Evolutionary conservation across 1,284 basidiomycete genomes (phyloP), one percentile per base, ranked within the genome.

Genomic region (Takashimella koratensis): DNA sequence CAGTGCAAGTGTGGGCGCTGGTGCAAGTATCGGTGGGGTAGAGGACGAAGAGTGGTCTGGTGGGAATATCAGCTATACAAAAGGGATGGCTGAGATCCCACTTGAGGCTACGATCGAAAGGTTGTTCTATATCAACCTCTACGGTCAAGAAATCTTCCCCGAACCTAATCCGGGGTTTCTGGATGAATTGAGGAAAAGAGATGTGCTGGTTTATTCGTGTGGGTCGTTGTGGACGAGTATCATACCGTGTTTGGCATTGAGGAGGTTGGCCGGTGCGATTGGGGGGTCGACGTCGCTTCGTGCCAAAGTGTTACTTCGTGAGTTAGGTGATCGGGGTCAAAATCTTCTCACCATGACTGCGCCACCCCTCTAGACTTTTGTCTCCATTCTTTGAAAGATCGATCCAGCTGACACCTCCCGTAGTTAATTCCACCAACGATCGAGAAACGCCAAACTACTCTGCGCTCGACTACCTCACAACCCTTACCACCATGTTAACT

Each of bases 151-250:
- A 76, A 88, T 97, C 48, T 86, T 88, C 66, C 93, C 93, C 5
- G 80, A 83, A 22, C 91, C 93, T 0, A 95, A 94, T 68, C 82
- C 85, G 1, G 87, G 89, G 43, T 92, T 87, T 67, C 70, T 96
- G 23, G 75, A 82, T 4, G 82, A 83, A 36, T 76, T 97, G 3
- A 73, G 76, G 1, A 75, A 81, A n/a, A 82, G 82, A 52, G 83
- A 87, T 60, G 80, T 88, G 2, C 77, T 97, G 26, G 84, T 97
- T 3, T 96, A 95, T 73, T 92, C 90, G 2, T 94, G 90, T 70
- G 92, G 91, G 1, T 94, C 90, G 0, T 77, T 96, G 2, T 97
- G 90, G 90, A 96, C 93, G 23, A 91, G 89, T 63, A 89, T 98
- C 60, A 84, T 96, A 16, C 94, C 95, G 0, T 96, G 93, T 70